Percentiles rank a stretch among this genome's conserved stretches.
Evolutionary conservation across 2,329 filamentous ascomycete species (phyloP).

Genomic region (Ophiobolus disseminans): DNA sequence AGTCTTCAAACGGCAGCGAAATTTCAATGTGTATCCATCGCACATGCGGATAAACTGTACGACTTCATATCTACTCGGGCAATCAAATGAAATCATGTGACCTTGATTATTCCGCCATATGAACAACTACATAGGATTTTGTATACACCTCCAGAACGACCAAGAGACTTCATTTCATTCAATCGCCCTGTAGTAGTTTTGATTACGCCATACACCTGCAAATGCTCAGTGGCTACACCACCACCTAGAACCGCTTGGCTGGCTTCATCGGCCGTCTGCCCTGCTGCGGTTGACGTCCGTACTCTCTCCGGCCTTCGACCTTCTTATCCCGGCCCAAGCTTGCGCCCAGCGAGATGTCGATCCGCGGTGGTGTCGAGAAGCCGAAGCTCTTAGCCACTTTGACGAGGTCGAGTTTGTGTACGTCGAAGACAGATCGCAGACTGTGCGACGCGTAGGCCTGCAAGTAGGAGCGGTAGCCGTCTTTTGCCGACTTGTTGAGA

Average conservation of each 20-base stretch:
- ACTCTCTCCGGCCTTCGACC: constrained; percentile 68
- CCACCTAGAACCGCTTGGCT: constrained; percentile 38
- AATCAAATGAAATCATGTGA: no score
- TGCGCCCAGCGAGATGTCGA: constrained; percentile 79
- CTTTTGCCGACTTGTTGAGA: constrained; percentile 82
- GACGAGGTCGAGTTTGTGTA: constrained; percentile 80
- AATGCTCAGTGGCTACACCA: constrained; percentile 6
- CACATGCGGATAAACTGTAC: neutral
- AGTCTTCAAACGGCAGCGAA: neutral
- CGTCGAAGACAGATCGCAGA: constrained; percentile 82
- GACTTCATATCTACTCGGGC: constrained; percentile 3
- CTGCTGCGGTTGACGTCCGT: constrained; percentile 78
- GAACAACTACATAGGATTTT: no score
- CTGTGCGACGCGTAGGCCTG: constrained; percentile 93
- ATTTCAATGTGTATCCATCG: neutral
- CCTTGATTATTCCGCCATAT: no score
- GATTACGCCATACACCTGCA: constrained; percentile 20
- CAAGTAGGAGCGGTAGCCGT: constrained; percentile 85
- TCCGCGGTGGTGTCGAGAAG: constrained; percentile 76
- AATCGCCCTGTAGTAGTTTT: neutral
- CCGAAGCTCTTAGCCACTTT: constrained; percentile 88
- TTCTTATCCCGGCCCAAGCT: constrained; percentile 77
- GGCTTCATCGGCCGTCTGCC: constrained; percentile 61
- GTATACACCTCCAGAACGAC: no score
- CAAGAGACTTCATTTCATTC: no score